These are phyloP conservation scores for Hypoxylon sp. DNA, from an alignment of 2,329 filamentous ascomycete genomes.

Conservation along the genomic window DNA sequence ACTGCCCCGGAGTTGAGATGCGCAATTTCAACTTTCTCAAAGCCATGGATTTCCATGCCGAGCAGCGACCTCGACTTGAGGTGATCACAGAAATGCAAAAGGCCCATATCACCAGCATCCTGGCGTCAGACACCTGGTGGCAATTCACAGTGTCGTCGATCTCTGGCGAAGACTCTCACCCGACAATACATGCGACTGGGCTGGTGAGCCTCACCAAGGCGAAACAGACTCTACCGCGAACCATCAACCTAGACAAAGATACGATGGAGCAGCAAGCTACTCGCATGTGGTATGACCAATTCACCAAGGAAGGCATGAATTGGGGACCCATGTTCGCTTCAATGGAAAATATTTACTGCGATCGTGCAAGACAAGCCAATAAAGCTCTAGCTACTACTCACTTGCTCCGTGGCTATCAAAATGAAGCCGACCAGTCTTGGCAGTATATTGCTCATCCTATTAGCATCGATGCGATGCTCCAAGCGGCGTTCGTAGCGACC, in stretches of 20 bases:
- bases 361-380: background rate
- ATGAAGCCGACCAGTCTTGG: background rate
- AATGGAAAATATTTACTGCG: background rate
- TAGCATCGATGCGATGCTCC: constrained; percentile 5
- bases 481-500: background rate
- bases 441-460: constrained; percentile 15
- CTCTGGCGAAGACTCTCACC: background rate
- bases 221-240: background rate
- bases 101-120: background rate
- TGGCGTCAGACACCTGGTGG: constrained; percentile 1
- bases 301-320: background rate
- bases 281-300: background rate
- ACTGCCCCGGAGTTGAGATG: background rate
- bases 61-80: constrained; percentile 3
- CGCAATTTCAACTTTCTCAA: constrained; percentile 1
- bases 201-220: background rate
- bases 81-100: background rate
- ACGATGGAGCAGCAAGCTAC: background rate
- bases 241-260: background rate
- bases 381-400: background rate
- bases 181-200: background rate
- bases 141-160: constrained; percentile 7
- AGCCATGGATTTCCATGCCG: constrained; percentile 1
- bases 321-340: background rate
- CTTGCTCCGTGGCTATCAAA: background rate